Base-by-base conservation (phyloP, 2,329 filamentous ascomycete genomes). In the Emericellopsis atlantica region DNA sequence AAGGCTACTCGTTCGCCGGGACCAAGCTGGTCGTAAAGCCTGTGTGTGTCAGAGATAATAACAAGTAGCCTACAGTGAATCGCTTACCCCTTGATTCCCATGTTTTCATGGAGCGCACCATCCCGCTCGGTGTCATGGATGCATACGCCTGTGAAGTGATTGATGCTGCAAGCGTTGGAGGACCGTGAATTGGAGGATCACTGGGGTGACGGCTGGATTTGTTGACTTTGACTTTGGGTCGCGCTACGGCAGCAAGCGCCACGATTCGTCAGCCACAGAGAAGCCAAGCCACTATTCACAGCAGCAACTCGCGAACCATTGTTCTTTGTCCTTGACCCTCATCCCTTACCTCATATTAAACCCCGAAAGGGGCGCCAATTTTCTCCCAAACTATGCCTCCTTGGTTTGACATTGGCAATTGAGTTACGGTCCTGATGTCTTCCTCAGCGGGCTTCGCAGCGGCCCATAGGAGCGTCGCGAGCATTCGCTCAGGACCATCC, bases 11-110 rank as follows among this genome's bases (percentile, higher is more conserved):
- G 76, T 54, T 83, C 72, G 41, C 88, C 87, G 8, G 79, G 66
- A 33, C 89, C 89, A 50, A 98, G 84, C 59, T 95, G 86, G 54
- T 83, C 82, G 62, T 95, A 92, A 41, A 98, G 85, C 14, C 90
- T 95, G 43, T 22, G 18, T 33, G n/a, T 43, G 45, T 53, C 34
- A 54, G 47, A 42, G 23, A 37, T 40, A 36, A 18, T 36, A 35
- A 15, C 15, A 21, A 35, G 7, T 7, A 15, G 18, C n/a, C 32
- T 18, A 14, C 18, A 14, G 23, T 32, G 38, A 36, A 31, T 16
- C 14, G 9, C 56, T 41, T 57, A 79, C 75, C 76, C 76, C 64
- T 76, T 79, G 56, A 81, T 81, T n/a, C 77, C 76, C 77, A 81
- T 81, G 23, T 81, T 15, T 77, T 76, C 77, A 81, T 81, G 21